A percentile compares a stretch with the other conserved stretches of the same genome.
Evolutionary conservation across 805 yeast genomes (phyloP).

Genomic region (Myxozyma neotropica): DNA sequence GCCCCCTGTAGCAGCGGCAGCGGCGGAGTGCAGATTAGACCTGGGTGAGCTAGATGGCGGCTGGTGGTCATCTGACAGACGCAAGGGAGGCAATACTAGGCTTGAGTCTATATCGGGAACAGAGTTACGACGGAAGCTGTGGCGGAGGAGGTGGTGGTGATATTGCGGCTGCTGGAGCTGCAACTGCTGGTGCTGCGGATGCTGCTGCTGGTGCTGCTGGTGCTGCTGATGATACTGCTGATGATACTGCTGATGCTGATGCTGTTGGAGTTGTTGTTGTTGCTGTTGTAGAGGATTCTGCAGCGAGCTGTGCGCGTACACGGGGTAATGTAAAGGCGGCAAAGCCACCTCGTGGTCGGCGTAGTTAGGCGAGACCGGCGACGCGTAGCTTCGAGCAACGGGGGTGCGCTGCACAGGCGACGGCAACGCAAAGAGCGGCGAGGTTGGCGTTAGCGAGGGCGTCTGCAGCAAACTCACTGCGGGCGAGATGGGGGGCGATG

Average conservation of each 20-base stretch:
- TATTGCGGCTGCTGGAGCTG: not conserved
- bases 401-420: not conserved
- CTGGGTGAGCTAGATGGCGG: no score
- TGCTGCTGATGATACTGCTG: not conserved
- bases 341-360: no score
- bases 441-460: conserved; percentile 8
- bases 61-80: not conserved
- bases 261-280: no score
- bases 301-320: no score
- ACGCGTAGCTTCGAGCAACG: not conserved
- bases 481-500: conserved; percentile 11
- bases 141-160: conserved; percentile 1
- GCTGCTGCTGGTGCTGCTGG: not conserved
- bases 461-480: conserved; percentile 1
- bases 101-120: no score
- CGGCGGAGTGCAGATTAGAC: no score
- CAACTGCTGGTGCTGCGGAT: no score
- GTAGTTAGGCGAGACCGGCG: conserved; percentile 6
- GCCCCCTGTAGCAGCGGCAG: no score
- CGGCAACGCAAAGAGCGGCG: conserved; percentile 12
- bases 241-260: not conserved
- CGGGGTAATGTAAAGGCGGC: no score
- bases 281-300: no score
- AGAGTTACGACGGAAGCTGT: not conserved
- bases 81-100: conserved; percentile 7